Conservation (phyloP, 768 basidiomycete species). For the Obba rivulosa region DNA sequence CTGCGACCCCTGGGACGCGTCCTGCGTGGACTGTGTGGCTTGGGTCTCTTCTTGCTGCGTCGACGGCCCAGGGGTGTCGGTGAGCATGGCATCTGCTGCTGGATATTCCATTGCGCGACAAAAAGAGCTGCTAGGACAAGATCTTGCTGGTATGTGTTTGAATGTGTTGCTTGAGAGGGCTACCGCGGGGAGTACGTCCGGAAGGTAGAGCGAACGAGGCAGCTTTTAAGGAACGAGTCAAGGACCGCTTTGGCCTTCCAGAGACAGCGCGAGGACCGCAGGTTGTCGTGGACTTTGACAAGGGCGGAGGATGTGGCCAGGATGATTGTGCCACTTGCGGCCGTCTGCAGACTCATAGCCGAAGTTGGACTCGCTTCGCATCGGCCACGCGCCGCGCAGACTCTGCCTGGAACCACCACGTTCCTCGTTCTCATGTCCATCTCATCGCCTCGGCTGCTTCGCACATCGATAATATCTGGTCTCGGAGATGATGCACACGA, state of each 20-base stretch:
- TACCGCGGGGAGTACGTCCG: too few species aligned
- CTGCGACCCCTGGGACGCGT: slow-evolving; percentile 36
- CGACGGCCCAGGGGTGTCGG: slow-evolving; percentile 7
- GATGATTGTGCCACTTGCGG: background rate
- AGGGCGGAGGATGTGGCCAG: too few species aligned
- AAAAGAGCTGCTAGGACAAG: background rate
- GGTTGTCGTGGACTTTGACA: too few species aligned
- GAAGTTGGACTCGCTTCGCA: background rate
- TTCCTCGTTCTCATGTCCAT: background rate
- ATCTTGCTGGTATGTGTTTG: too few species aligned
- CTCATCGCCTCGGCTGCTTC: background rate
- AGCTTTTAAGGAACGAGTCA: too few species aligned
- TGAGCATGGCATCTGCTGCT: slow-evolving; percentile 11
- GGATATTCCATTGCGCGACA: background rate
- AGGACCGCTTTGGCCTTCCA: too few species aligned
- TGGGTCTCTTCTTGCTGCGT: slow-evolving; percentile 28
- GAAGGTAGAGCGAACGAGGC: too few species aligned
- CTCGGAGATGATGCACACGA: too few species aligned
- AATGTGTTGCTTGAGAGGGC: too few species aligned
- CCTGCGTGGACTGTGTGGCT: slow-evolving; percentile 35
- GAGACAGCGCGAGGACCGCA: too few species aligned
- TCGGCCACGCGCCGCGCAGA: background rate
- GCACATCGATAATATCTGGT: background rate
- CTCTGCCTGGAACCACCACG: background rate
- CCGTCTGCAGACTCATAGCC: background rate